Base-by-base conservation (phyloP, 495 filamentous ascomycete genomes). In the Pseudotulostoma volvatum region DNA sequence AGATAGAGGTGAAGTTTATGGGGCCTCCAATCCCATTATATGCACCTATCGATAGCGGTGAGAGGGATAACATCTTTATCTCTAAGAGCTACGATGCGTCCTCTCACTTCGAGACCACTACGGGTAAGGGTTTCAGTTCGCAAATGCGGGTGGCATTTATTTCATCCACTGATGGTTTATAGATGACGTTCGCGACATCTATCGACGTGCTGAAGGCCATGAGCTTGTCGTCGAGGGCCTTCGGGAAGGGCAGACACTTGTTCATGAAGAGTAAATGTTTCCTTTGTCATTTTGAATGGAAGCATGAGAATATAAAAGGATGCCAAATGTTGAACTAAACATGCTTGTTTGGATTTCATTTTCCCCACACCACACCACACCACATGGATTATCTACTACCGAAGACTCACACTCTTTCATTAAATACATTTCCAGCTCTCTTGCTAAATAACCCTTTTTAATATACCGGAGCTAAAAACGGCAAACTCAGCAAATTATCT, bases 21-120 rank as follows among this genome's bases (percentile, higher is more conserved):
- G 81, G 83, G 33, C 64, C 83, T 8, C 78, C 87, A 5, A 92
- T 93, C 44, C 85, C 87, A 4, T 67, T 99, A 32, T 96, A 94
- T 56, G 86, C 93, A 64, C 90, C 90, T 25, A 53, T 92, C 37
- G 83, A 84, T 55, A 78, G 80, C 51, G 92, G 92, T 40, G 70
- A 68, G 39, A 81, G 79, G 44, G 85, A 94, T 63, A 82, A 84
- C 56, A 81, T 99, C 58, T 99, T 85, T 67, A 87, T 99, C 53
- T 93, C 85, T 48, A 93, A 88, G 71, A 93, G 85, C 67, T 99
- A 99, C 59, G 90, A 99, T 54, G 79, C 90, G 21, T 92, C 83
- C 43, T 90, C 81, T 49, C 90, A 99, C 67, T 99, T 99, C 50
- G 90, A 99, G 72, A 93, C 84, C 9, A 81, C 77, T 17, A 84